Percentiles rank a stretch among this genome's conserved stretches.
Evolutionary conservation across 176 grass and related monocot species (phyloP).

Genomic region (Triticum urartu): DNA sequence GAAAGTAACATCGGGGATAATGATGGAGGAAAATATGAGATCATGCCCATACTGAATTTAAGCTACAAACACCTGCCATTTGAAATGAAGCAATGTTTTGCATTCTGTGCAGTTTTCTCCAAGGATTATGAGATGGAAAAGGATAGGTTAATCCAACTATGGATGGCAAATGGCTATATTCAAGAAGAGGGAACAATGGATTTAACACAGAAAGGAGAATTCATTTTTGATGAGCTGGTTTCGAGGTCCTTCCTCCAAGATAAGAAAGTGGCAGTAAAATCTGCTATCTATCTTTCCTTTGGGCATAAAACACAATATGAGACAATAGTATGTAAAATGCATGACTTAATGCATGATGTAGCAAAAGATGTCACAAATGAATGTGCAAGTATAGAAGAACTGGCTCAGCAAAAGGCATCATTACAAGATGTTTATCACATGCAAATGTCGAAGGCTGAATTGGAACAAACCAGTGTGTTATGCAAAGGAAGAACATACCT

Average conservation of each 20-base stretch:
- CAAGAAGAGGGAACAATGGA: background rate
- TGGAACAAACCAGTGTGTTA: background rate
- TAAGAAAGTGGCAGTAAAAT: too few species aligned
- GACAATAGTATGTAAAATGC: slow-evolving; percentile 23
- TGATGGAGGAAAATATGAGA: background rate
- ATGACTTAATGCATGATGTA: slow-evolving; percentile 35
- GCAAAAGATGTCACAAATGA: background rate
- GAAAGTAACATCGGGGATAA: background rate
- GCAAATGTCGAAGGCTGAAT: background rate
- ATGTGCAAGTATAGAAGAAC: background rate
- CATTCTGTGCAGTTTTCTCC: background rate
- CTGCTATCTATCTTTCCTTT: too few species aligned
- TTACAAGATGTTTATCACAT: background rate
- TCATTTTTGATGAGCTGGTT: slow-evolving; percentile 6
- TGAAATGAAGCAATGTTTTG: slow-evolving; percentile 33
- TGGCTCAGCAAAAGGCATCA: background rate
- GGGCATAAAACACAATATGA: too few species aligned
- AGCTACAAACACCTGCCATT: background rate
- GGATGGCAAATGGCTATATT: slow-evolving; percentile 22
- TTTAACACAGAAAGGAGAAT: background rate
- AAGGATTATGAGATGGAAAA: background rate
- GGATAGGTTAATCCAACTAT: slow-evolving; percentile 12
- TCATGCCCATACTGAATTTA: background rate
- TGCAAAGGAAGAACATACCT: background rate
- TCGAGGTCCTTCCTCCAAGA: slow-evolving; percentile 33